phyloP scores from a whole-genome alignment of 148 eudicot species.

The Nepenthes mirabilis region DNA sequence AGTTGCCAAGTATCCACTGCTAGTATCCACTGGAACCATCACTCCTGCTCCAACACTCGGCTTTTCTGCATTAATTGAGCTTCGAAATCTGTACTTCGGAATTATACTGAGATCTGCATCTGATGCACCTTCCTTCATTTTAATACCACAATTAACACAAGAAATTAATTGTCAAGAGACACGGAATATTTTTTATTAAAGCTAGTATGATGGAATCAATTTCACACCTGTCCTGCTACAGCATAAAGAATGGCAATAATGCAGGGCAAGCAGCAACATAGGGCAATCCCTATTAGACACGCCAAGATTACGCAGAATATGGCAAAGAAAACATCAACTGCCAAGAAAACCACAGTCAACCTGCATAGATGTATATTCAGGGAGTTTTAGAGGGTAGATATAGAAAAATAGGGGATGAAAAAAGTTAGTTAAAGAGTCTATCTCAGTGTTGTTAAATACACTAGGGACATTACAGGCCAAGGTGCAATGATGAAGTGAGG shows the following conservation, averaged over 20 bases:
- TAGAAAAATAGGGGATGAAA: neutral
- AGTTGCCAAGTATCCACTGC: constrained; percentile 42
- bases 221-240: constrained; percentile 82
- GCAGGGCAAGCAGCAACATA: constrained; percentile 98
- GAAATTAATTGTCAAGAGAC: neutral
- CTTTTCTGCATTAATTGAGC: constrained; percentile 38
- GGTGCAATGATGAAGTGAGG: too few relatives aligned
- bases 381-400: neutral
- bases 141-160: neutral
- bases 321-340: constrained; percentile 96
- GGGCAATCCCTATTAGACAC: constrained; percentile 86
- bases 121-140: constrained; percentile 87
- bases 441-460: too few relatives aligned
- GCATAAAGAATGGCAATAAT: constrained; percentile 92
- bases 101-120: constrained; percentile 76
- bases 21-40: constrained; percentile 71
- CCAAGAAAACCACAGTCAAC: constrained; percentile 86
- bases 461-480: too few relatives aligned
- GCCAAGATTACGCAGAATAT: constrained; percentile 90
- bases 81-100: constrained; percentile 59
- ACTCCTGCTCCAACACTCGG: constrained; percentile 54
- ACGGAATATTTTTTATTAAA: neutral
- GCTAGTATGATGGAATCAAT: neutral
- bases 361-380: constrained; percentile 28
- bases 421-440: too few relatives aligned